phyloP scores from a whole-genome alignment of 2,329 filamentous ascomycete species.

The Incumbomyces lentus region DNA sequence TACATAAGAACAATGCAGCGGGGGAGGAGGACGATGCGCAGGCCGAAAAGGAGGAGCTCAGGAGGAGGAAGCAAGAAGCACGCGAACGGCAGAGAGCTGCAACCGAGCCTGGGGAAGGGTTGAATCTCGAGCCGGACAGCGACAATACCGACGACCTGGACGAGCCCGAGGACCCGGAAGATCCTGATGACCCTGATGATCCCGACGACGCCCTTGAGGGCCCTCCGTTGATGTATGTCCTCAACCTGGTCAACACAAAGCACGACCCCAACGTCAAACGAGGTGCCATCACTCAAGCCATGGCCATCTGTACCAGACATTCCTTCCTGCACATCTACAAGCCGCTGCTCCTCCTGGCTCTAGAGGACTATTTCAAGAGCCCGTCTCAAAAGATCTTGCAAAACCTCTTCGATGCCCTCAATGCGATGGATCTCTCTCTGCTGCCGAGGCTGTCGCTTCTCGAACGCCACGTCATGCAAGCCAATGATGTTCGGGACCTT shows the following conservation, averaged over 20 bases:
- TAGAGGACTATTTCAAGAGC: conserved; percentile 94
- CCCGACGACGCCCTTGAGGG: conserved; percentile 60
- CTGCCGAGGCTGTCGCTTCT: conserved; percentile 77
- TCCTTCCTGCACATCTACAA: conserved; percentile 99
- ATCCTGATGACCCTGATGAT: conserved; percentile 32
- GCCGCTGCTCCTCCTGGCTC: conserved; percentile 77
- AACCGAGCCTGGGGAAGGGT: too few species aligned
- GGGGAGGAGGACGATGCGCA: conserved; percentile 62
- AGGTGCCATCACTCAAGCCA: conserved; percentile 91
- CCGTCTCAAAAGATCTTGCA: conserved; percentile 80
- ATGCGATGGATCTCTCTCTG: conserved; percentile 90
- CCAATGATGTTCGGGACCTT: conserved; percentile 87
- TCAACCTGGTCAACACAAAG: conserved; percentile 97
- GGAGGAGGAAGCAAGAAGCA: conserved; percentile 31
- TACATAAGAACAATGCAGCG: conserved; percentile 86
- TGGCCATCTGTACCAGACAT: conserved; percentile 97
- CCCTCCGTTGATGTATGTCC: conserved; percentile 86
- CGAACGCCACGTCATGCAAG: conserved; percentile 76
- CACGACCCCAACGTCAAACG: conserved; percentile 59
- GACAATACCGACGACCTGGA: too few species aligned
- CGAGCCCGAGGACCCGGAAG: conserved; percentile 35
- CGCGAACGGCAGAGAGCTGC: conserved; percentile 25
- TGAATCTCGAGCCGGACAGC: too few species aligned
- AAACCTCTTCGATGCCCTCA: conserved; percentile 82
- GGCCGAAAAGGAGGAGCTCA: conserved; percentile 36